Evolutionary conservation across 768 basidiomycete species (phyloP), one percentile per base, ranked within the genome.

Genomic region (Tubosaeta sp.): DNA sequence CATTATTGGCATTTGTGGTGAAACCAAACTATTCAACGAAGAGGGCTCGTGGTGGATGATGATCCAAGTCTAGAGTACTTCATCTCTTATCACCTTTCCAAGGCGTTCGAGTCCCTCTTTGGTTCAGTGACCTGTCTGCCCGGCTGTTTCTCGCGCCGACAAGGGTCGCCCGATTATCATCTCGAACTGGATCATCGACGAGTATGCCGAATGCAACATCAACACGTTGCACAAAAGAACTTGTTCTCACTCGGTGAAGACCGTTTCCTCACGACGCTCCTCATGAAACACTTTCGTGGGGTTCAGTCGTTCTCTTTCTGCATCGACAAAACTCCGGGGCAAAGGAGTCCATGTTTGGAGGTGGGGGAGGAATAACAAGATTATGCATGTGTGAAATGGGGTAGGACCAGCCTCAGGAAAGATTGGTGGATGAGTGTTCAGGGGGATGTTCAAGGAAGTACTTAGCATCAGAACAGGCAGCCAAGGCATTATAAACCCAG

Each of bases 31-130:
- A 16, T 79, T 84, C 58, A 97, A 95, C 67, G 91, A 95, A 64
- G 86, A 93, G 59, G 83, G 83, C 42, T 97, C 94, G 4, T 94
- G 95, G 86, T 98, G 95, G 85, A 98, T 95, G 13, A 97, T 97
- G 94, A 95, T 97, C 52, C 95, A 97, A 72, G 81, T 95, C 10
- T 94, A 95, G 91, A 95, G 61, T 95, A 95, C 74, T 95, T 93
- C 73, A 88, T 94, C 65, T 95, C 91, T 0, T 91, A 93, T 63
- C 91, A 98, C 67, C 73, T 97, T 39, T 86, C 91, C 63, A 95
- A 97, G 73, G 86, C 93, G 0, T 97, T 97, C 74, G 93, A 97
- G 70, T 85, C 82, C 52, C 75, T 95, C 48, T 95, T 95, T 65
- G 93, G 93, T 26, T 94, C 92, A 3, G 93, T 97, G 43, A 92